Percentiles rank a stretch among this genome's conserved stretches.
Conservation (phyloP, 2,329 filamentous ascomycete species). For the Alternaria ventricosa region DNA sequence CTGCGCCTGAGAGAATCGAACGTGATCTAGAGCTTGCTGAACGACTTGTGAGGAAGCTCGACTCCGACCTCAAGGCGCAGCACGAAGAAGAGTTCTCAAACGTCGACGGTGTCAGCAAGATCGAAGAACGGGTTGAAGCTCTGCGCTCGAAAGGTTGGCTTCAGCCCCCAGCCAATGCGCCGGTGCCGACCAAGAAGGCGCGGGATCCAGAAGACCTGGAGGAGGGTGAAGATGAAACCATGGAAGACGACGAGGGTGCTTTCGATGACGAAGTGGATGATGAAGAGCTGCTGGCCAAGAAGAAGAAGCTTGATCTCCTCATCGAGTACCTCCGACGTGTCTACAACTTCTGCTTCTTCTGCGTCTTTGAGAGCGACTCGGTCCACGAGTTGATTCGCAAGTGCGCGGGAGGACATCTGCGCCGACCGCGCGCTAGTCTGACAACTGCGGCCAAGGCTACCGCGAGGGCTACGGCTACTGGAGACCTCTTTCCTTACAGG, state of each 20-base stretch:
- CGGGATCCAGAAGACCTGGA: slow-evolving; percentile 70
- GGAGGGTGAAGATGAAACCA: slow-evolving; percentile 72
- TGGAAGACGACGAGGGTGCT: slow-evolving; percentile 69
- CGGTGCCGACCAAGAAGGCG: slow-evolving; percentile 64
- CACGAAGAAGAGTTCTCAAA: slow-evolving; percentile 53
- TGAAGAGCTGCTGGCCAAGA: slow-evolving; percentile 86
- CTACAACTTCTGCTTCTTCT: slow-evolving; percentile 99
- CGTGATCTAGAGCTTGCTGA: slow-evolving; percentile 85
- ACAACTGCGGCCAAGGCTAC: slow-evolving; percentile 83
- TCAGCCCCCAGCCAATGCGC: slow-evolving; percentile 66
- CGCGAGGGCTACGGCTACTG: slow-evolving; percentile 81
- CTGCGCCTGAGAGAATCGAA: slow-evolving; percentile 88
- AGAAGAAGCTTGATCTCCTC: slow-evolving; percentile 94
- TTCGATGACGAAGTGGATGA: slow-evolving; percentile 84
- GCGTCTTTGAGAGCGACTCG: slow-evolving; percentile 97
- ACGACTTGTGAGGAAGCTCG: slow-evolving; percentile 82
- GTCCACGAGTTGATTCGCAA: slow-evolving; percentile 95
- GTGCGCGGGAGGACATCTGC: slow-evolving; percentile 95
- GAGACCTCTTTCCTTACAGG: slow-evolving; percentile 83
- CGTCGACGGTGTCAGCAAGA: slow-evolving; percentile 73
- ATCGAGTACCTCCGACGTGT: slow-evolving; percentile 97
- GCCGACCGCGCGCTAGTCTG: slow-evolving; percentile 84
- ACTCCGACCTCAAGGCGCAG: slow-evolving; percentile 78
- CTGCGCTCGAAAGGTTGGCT: slow-evolving; percentile 78
- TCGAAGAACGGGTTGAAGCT: slow-evolving; percentile 86